Conservation (phyloP, 805 yeast species). For the Candida corydali region DNA sequence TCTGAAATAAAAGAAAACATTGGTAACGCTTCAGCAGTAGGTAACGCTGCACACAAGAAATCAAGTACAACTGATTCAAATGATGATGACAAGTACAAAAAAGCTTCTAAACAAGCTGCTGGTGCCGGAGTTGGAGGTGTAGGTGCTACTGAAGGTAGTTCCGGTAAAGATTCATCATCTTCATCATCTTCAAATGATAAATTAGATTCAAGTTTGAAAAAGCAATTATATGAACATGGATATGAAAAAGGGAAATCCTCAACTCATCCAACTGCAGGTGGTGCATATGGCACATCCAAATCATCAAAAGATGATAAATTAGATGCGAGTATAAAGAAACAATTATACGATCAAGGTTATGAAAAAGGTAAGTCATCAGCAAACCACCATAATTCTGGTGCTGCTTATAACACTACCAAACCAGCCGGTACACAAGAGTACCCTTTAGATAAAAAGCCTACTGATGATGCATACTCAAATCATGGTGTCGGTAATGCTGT, state of each 20-base stretch:
- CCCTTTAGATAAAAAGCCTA: neutral
- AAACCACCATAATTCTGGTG: neutral
- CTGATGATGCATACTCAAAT: conserved; percentile 4
- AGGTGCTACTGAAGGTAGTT: neutral
- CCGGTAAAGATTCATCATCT: neutral
- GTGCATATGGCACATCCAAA: neutral
- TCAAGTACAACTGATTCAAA: neutral
- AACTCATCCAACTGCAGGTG: neutral
- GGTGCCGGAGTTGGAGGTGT: conserved; percentile 3
- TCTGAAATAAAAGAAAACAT: conserved; percentile 1
- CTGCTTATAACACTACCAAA: conserved; percentile 3
- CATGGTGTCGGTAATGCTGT: conserved; percentile 5
- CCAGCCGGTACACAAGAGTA: neutral
- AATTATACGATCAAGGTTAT: conserved; percentile 2
- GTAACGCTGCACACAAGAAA: neutral
- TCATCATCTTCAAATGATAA: neutral
- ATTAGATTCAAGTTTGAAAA: neutral
- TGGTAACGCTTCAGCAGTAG: neutral
- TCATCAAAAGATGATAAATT: neutral
- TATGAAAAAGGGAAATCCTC: conserved; percentile 2
- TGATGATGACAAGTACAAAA: neutral
- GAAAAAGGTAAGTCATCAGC: neutral
- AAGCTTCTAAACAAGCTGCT: conserved; percentile 1
- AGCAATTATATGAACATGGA: conserved; percentile 3
- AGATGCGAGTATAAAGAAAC: neutral